Conservation (phyloP, 2,329 filamentous ascomycete genomes). For the Colletotrichum lentis region DNA sequence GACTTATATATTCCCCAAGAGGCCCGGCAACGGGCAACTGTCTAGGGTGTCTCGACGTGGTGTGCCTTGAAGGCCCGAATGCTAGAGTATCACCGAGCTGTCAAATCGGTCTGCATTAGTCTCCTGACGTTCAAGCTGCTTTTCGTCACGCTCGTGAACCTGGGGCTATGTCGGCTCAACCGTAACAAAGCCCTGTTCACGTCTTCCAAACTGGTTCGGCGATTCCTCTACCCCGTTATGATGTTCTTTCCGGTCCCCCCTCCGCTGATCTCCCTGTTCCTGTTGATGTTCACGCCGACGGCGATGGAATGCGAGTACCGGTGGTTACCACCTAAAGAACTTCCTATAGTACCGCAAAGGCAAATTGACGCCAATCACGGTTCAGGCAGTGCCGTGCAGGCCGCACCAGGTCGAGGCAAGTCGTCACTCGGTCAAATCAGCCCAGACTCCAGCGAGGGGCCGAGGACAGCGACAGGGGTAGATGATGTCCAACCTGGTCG, state of each 20-base stretch:
- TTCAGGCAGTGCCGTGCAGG: conserved; percentile 12
- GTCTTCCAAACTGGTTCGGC: neutral
- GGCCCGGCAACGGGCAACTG: neutral
- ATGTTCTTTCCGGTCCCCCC: neutral
- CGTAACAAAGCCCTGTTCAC: neutral
- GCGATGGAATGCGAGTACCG: neutral
- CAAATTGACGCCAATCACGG: conserved; percentile 7
- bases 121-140: conserved; percentile 6
- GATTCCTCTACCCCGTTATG: neutral
- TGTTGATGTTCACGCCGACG: neutral
- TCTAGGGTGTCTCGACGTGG: conserved; percentile 10
- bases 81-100: conserved; percentile 33
- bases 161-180: conserved; percentile 23
- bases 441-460: neutral
- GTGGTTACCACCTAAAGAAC: neutral
- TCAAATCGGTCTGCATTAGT: conserved; percentile 33
- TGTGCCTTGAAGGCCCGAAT: conserved; percentile 37
- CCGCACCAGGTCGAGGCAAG: conserved; percentile 9
- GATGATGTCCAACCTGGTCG: conserved; percentile 26
- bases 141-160: conserved; percentile 5
- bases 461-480: conserved; percentile 24
- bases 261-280: neutral
- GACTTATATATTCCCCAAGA: conserved; percentile 23
- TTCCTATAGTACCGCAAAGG: neutral
- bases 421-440: neutral